Base-by-base conservation (phyloP, 108 stramenopile species). In the Fragilaria crotonensis region DNA sequence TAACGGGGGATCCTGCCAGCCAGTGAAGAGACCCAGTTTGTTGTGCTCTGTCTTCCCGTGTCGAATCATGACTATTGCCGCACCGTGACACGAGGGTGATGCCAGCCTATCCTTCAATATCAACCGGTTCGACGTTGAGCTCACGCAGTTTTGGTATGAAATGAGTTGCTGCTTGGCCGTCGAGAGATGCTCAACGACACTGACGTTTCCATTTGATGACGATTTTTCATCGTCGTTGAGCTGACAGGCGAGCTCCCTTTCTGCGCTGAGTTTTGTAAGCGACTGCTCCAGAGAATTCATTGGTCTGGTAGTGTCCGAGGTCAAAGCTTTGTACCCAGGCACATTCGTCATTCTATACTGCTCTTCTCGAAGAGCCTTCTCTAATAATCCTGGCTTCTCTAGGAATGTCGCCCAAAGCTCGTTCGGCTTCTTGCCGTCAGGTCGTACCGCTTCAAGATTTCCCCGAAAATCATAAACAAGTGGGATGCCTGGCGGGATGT, bases 1-100 rank as follows among this genome's bases (percentile, higher is more conserved):
- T 4, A 54, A 32, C 1, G 32, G 31, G 17, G 48, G 55, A 14
- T 57, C 31, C 9, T 41, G 21, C 80, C 83, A 88, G 1, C 86
- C 86, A 17, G 86, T 88, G 58, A 88, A 88, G n/a, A 88, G 59
- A 1, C 80, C 80, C 0, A 88, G 59, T 41, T 84, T 73, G 53
- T 88, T 88, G 54, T 88, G 81, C 18, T 68, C 64, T n/a, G 86
- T 88, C 57, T 73, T 70, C 5, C 86, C 86, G 58, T 88, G 86
- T 2, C 86, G 65, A 28, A 88, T 81, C 23, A 88, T 72, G 7
- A 88, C 82, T 17, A 87, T 64, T 9, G 81, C 76, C 0, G 78
- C 68, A 56, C 77, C 80, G 21, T 77, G n/a, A n/a, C n/a, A n/a
- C n/a, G n/a, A n/a, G n/a, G n/a, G n/a, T 70, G 0, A 62, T 3